A percentile compares a stretch with the other conserved stretches of the same genome.
These are phyloP conservation scores for Trichoderma asperelloides DNA, from an alignment of 495 filamentous ascomycete species.

Conservation along the genomic window DNA sequence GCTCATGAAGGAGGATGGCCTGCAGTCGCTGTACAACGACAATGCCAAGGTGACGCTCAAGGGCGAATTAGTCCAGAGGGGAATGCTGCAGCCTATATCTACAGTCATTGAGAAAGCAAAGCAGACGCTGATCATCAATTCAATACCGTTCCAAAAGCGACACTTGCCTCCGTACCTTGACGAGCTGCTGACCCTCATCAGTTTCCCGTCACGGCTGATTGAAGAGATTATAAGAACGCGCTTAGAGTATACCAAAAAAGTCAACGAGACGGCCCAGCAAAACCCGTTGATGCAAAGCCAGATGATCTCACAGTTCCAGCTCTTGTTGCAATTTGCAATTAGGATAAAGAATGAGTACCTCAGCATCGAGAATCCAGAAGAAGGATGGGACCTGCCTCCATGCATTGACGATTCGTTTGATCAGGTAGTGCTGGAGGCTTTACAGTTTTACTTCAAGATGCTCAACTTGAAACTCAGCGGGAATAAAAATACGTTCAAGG, in stretches of 20 bases:
- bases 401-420: constrained; percentile 98
- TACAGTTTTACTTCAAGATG: constrained; percentile 96
- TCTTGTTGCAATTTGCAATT: constrained; percentile 81
- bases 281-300: constrained; percentile 88
- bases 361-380: constrained; percentile 73
- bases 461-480: constrained; percentile 94
- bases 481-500: constrained; percentile 98
- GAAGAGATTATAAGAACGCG: constrained; percentile 94
- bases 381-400: constrained; percentile 89
- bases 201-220: constrained; percentile 89
- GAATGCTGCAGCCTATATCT: constrained; percentile 76
- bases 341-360: constrained; percentile 85
- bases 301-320: constrained; percentile 94
- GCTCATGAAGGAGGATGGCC: constrained; percentile 94
- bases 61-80: constrained; percentile 37
- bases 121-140: constrained; percentile 78
- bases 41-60: constrained; percentile 23
- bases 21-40: constrained; percentile 82
- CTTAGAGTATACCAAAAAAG: constrained; percentile 83
- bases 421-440: constrained; percentile 83
- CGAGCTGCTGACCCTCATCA: constrained; percentile 88
- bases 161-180: constrained; percentile 96
- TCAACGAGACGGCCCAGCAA: constrained; percentile 79
- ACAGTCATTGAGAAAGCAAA: constrained; percentile 89
- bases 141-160: constrained; percentile 74